Conservation (phyloP, 78 protist species). For the Dictyostelium purpureum region DNA sequence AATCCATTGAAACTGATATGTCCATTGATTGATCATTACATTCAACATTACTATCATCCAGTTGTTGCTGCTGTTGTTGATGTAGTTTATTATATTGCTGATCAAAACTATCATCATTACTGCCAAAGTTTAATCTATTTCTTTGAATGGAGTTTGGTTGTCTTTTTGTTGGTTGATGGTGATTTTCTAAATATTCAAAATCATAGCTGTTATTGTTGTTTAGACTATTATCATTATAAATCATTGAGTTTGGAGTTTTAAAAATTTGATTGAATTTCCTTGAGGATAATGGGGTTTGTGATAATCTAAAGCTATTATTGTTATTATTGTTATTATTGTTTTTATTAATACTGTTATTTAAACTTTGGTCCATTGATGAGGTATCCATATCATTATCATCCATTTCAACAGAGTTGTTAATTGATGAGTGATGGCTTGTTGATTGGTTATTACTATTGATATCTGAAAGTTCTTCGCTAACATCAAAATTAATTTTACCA, state of each 20-base stretch:
- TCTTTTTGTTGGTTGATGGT: not conserved
- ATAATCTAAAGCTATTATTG: not conserved
- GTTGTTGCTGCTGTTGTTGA: not conserved
- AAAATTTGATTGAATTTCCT: too few species aligned
- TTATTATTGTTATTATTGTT: not conserved
- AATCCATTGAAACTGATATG: not conserved
- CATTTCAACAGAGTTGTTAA: not conserved
- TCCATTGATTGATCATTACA: conserved; percentile 3
- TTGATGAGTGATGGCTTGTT: not conserved
- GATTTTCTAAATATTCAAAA: not conserved
- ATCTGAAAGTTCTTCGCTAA: not conserved
- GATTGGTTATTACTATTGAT: not conserved
- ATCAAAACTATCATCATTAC: not conserved
- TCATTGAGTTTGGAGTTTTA: too few species aligned
- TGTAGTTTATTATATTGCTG: too few species aligned
- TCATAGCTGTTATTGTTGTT: too few species aligned
- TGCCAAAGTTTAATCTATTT: not conserved
- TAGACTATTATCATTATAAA: too few species aligned
- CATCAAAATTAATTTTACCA: conserved; percentile 3
- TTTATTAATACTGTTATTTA: not conserved
- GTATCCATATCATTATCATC: conserved; percentile 10
- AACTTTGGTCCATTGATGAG: not conserved
- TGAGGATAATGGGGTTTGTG: not conserved
- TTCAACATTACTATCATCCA: not conserved
- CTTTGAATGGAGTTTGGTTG: not conserved